phyloP scores from a whole-genome alignment of 345 rosid genomes.

The Lepidium sativum region DNA sequence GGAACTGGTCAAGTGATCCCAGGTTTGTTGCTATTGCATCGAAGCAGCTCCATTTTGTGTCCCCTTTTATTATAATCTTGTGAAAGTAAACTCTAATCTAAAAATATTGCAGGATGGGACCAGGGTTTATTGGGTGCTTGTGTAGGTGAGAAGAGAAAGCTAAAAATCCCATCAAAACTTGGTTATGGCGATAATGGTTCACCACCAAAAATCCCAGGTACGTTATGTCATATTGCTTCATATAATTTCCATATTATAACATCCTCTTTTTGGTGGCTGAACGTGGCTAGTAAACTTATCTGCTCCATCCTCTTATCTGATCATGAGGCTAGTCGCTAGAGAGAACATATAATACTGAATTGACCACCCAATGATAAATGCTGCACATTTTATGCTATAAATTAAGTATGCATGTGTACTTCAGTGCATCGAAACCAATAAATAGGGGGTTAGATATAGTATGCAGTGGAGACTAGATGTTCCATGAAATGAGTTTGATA shows the following conservation, averaged over 20 bases:
- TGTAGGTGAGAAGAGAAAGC: slow-evolving; percentile 86
- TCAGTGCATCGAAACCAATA: background rate
- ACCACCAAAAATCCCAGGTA: slow-evolving; percentile 94
- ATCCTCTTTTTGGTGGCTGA: background rate
- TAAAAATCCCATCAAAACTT: slow-evolving; percentile 89
- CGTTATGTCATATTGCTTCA: background rate
- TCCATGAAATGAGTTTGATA: background rate
- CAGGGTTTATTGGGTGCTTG: slow-evolving; percentile 88
- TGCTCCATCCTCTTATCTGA: background rate
- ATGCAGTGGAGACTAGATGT: background rate
- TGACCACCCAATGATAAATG: background rate
- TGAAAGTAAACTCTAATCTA: background rate
- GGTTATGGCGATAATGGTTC: slow-evolving; percentile 90
- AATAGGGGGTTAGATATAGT: background rate
- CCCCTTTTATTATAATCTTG: background rate
- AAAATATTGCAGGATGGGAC: slow-evolving; percentile 72
- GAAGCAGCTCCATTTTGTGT: background rate
- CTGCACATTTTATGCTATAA: background rate
- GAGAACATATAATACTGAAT: background rate
- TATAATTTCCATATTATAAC: background rate
- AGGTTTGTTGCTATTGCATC: slow-evolving; percentile 37
- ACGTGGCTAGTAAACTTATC: background rate
- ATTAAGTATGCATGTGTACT: background rate
- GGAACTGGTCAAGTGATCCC: slow-evolving; percentile 93
- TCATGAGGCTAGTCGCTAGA: background rate